Evolutionary conservation across 805 yeast genomes (phyloP).

Genomic region (Lipomyces yamadae): DNA sequence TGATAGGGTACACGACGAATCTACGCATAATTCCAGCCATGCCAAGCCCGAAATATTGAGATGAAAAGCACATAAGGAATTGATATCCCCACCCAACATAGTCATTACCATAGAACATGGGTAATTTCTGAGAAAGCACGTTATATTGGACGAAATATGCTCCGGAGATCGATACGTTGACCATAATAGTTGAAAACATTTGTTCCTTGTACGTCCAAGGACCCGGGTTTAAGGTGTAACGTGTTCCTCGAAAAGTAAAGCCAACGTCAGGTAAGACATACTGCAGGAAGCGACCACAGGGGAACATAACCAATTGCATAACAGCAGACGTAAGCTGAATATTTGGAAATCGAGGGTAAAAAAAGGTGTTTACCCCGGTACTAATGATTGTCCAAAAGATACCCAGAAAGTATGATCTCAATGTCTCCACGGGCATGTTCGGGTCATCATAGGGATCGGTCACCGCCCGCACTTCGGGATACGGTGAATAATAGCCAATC

Average conservation of each 20-base stretch:
- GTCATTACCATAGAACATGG: constrained; percentile 47
- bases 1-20: constrained; percentile 61
- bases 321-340: constrained; percentile 62
- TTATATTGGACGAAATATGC: constrained; percentile 55
- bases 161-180: constrained; percentile 53
- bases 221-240: constrained; percentile 58
- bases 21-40: constrained; percentile 68
- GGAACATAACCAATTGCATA: constrained; percentile 68
- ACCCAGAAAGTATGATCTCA: constrained; percentile 59
- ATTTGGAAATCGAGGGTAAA: constrained; percentile 62
- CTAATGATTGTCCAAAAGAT: constrained; percentile 60
- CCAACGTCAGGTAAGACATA: constrained; percentile 32
- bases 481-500: constrained; percentile 54
- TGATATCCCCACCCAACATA: constrained; percentile 56
- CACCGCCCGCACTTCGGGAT: constrained; percentile 64
- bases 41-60: constrained; percentile 69
- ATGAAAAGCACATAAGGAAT: constrained; percentile 56
- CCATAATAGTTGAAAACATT: constrained; percentile 58
- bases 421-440: constrained; percentile 53
- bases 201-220: constrained; percentile 67
- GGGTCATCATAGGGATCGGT: constrained; percentile 60
- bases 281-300: constrained; percentile 53
- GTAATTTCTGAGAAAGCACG: constrained; percentile 57
- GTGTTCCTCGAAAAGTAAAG: constrained; percentile 44
- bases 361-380: constrained; percentile 62